Evolutionary conservation across 306 rosid genomes (phyloP).

Genomic region (Sindora glabra): DNA sequence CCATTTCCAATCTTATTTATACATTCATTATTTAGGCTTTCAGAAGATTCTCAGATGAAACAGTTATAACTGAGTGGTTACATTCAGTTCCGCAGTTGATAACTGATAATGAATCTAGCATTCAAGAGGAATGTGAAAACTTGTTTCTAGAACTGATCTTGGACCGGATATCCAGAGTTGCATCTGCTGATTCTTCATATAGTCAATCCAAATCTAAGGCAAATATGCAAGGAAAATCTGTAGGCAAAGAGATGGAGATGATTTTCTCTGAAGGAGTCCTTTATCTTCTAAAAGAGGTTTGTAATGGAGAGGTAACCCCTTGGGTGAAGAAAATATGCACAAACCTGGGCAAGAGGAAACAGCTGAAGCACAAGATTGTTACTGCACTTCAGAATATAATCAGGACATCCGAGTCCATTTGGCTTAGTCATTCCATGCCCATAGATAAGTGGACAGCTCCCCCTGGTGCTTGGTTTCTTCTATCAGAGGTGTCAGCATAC

Average conservation of each 20-base stretch:
- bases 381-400: conserved; percentile 69
- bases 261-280: conserved; percentile 45
- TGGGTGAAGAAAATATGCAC: conserved; percentile 92
- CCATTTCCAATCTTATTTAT: conserved; percentile 4
- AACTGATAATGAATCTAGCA: conserved; percentile 76
- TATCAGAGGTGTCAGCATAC: conserved; percentile 79
- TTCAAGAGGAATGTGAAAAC: conserved; percentile 93
- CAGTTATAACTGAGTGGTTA: conserved; percentile 77
- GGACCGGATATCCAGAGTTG: conserved; percentile 59
- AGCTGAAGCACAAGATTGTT: conserved; percentile 44
- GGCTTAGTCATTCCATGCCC: conserved; percentile 63
- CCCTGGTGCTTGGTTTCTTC: conserved; percentile 87
- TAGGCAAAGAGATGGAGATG: conserved; percentile 38
- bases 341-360: conserved; percentile 76
- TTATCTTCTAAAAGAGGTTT: conserved; percentile 56
- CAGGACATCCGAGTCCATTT: conserved; percentile 62
- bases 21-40: conserved; percentile 48
- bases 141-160: conserved; percentile 75
- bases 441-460: conserved; percentile 94
- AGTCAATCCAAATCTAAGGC: not conserved
- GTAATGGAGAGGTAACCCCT: conserved; percentile 70
- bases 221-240: conserved; percentile 18
- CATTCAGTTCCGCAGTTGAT: conserved; percentile 81
- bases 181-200: conserved; percentile 21
- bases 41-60: conserved; percentile 56